phyloP scores from a whole-genome alignment of 495 filamentous ascomycete genomes.

The Xylaria venustula region DNA sequence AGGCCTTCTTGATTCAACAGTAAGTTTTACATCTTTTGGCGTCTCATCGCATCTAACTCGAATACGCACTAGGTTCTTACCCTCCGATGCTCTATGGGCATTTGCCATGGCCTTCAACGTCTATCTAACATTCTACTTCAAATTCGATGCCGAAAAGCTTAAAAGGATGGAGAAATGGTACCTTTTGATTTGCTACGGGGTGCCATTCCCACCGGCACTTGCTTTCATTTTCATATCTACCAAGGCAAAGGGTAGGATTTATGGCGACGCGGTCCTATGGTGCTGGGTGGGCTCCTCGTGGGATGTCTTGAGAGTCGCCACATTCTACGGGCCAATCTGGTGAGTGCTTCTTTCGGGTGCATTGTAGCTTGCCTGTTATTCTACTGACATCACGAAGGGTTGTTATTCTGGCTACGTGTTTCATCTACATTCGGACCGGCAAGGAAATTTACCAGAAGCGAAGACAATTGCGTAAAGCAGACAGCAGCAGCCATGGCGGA shows the following conservation, averaged over 20 bases:
- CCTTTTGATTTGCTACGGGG: slow-evolving; percentile 68
- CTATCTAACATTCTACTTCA: slow-evolving; percentile 79
- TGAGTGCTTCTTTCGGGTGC: slow-evolving; percentile 36
- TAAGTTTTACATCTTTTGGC: slow-evolving; percentile 35
- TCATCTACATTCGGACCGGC: slow-evolving; percentile 73
- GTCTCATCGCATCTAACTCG: slow-evolving; percentile 11
- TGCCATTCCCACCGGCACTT: slow-evolving; percentile 70
- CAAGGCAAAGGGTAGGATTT: slow-evolving; percentile 52
- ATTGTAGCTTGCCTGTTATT: neutral
- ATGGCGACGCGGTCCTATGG: slow-evolving; percentile 80
- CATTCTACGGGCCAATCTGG: slow-evolving; percentile 87
- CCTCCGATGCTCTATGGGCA: slow-evolving; percentile 78
- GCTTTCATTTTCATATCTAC: slow-evolving; percentile 63
- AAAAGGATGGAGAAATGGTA: slow-evolving; percentile 72
- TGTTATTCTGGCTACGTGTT: slow-evolving; percentile 64
- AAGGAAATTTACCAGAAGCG: slow-evolving; percentile 63
- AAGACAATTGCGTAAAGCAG: slow-evolving; percentile 46
- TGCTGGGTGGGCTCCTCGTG: slow-evolving; percentile 71
- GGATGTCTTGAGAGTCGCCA: slow-evolving; percentile 71
- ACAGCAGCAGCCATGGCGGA: slow-evolving; percentile 27
- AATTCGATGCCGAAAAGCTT: slow-evolving; percentile 66
- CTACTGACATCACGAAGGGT: slow-evolving; percentile 41
- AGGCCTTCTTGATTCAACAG: slow-evolving; percentile 73
- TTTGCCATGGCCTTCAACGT: slow-evolving; percentile 88
- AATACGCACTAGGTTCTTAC: slow-evolving; percentile 59